phyloP scores from a whole-genome alignment of 2,329 filamentous ascomycete genomes.

The Penicillium sp. region DNA sequence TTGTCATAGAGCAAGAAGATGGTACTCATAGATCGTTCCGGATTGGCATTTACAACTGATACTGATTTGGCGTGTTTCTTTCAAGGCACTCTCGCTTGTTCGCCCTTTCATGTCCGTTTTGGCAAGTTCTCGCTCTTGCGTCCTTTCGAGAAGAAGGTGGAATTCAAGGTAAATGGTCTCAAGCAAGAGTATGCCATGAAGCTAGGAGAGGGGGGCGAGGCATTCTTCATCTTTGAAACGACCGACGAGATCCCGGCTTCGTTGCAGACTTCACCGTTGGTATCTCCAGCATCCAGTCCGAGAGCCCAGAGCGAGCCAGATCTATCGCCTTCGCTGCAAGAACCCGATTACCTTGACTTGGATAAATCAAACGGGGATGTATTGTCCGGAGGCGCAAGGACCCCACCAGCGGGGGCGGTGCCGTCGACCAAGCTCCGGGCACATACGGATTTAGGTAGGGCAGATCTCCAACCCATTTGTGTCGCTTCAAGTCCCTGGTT shows the following conservation, averaged over 20 bases:
- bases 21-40: constrained; percentile 50
- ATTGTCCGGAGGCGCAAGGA: constrained; percentile 27
- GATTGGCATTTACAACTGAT: not conserved
- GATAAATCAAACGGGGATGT: constrained; percentile 26
- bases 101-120: constrained; percentile 97
- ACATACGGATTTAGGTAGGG: constrained; percentile 48
- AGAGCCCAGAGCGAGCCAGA: constrained; percentile 39
- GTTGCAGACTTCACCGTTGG: constrained; percentile 89
- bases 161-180: constrained; percentile 89
- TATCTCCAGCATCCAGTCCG: constrained; percentile 85
- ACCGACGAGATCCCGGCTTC: constrained; percentile 87
- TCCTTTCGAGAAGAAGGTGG: constrained; percentile 97
- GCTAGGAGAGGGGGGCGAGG: constrained; percentile 92
- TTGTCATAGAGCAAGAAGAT: constrained; percentile 95
- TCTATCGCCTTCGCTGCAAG: constrained; percentile 42
- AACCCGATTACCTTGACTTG: constrained; percentile 54
- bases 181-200: constrained; percentile 98
- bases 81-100: constrained; percentile 72
- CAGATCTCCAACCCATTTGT: not conserved
- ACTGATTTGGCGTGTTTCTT: constrained; percentile 11
- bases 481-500: not conserved
- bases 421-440: constrained; percentile 38
- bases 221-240: constrained; percentile 98
- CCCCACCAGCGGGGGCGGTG: constrained; percentile 27
- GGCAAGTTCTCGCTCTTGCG: constrained; percentile 96